These are phyloP conservation scores for Suillus lakei DNA, from an alignment of 768 basidiomycete species.

Conservation along the genomic window DNA sequence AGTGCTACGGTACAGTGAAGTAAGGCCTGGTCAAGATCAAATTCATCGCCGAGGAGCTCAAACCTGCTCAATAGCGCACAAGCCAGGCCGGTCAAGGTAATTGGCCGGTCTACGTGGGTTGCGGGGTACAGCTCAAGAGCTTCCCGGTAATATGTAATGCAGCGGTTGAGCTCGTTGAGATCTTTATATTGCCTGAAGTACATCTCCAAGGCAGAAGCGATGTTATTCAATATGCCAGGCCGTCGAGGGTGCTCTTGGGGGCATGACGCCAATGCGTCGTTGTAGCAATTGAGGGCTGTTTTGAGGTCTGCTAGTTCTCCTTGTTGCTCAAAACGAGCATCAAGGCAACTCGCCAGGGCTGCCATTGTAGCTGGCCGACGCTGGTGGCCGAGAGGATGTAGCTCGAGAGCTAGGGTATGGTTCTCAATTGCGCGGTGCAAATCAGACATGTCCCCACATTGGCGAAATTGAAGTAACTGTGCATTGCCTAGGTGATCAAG, in stretches of 20 bases:
- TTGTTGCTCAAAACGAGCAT: slow-evolving; percentile 30
- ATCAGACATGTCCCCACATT: slow-evolving; percentile 17
- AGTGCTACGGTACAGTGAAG: slow-evolving; percentile 21
- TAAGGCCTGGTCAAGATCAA: slow-evolving; percentile 31
- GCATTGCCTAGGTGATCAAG: slow-evolving; percentile 29
- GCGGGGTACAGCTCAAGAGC: slow-evolving; percentile 26
- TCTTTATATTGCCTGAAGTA: slow-evolving; percentile 25
- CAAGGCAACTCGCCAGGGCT: slow-evolving; percentile 27
- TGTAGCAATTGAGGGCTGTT: slow-evolving; percentile 29
- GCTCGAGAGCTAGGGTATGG: slow-evolving; percentile 24
- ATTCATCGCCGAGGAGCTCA: slow-evolving; percentile 27
- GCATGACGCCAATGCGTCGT: slow-evolving; percentile 27
- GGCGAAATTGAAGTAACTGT: slow-evolving; percentile 24
- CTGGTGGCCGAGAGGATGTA: slow-evolving; percentile 17
- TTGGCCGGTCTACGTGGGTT: slow-evolving; percentile 20
- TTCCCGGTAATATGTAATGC: slow-evolving; percentile 31
- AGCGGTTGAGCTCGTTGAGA: slow-evolving; percentile 28
- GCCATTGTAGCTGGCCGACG: slow-evolving; percentile 24
- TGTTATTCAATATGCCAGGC: slow-evolving; percentile 17
- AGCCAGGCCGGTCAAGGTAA: slow-evolving; percentile 21
- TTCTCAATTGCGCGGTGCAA: slow-evolving; percentile 34
- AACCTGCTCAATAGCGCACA: slow-evolving; percentile 30
- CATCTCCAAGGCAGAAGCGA: slow-evolving; percentile 20
- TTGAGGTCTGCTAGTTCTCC: slow-evolving; percentile 31
- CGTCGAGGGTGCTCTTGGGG: slow-evolving; percentile 22